A percentile compares a stretch with the other conserved stretches of the same genome.
Evolutionary conservation across 108 stramenopile genomes (phyloP).

Genomic region (Seminavis robusta): DNA sequence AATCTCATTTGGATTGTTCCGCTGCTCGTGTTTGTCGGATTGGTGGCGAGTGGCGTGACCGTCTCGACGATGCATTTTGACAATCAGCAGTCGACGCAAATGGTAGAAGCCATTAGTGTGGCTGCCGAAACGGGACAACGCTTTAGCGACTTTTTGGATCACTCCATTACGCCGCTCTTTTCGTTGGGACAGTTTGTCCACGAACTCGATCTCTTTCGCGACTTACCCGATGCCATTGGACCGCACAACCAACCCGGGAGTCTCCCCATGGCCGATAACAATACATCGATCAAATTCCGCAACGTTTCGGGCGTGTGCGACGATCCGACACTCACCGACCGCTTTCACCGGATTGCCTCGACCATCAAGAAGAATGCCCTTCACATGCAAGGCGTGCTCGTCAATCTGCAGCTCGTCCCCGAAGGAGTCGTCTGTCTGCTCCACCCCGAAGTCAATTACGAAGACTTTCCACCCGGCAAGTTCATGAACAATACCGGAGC

Average conservation of each 20-base stretch:
- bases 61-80: too few species aligned
- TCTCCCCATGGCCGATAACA: conserved; percentile 6
- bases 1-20: too few species aligned
- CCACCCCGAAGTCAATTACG: conserved; percentile 36
- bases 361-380: conserved; percentile 23
- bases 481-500: conserved; percentile 20
- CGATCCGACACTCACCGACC: conserved; percentile 4
- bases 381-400: conserved; percentile 26
- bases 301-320: conserved; percentile 32
- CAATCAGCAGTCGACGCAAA: too few species aligned
- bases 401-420: conserved; percentile 40
- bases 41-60: too few species aligned
- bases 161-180: conserved; percentile 33
- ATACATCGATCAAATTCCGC: conserved; percentile 8
- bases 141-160: conserved; percentile 26
- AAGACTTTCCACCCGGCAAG: conserved; percentile 26
- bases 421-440: conserved; percentile 22
- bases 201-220: conserved; percentile 19
- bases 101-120: too few species aligned
- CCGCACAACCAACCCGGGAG: conserved; percentile 7
- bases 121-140: too few species aligned
- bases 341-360: conserved; percentile 25
- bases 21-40: too few species aligned
- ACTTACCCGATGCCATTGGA: conserved; percentile 21
- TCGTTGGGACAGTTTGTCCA: conserved; percentile 35